phyloP scores from a whole-genome alignment of 1,139 yeast species.

The Yamadazyma buinensis region DNA sequence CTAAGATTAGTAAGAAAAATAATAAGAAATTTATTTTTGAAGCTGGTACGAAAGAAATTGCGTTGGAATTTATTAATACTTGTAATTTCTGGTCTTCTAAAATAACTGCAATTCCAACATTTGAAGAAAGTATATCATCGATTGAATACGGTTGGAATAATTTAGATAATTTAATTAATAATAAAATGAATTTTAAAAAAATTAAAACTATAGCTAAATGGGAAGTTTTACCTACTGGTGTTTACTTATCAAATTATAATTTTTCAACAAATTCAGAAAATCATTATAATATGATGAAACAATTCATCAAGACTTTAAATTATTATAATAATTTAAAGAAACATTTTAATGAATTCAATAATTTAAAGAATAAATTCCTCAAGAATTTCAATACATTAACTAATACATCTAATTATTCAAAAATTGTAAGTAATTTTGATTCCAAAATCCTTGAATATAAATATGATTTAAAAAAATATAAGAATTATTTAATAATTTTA shows the following conservation, averaged over 20 bases:
- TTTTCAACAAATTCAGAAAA: conserved; percentile 18
- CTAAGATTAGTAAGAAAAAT: conserved; percentile 29
- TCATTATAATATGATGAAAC: conserved; percentile 46
- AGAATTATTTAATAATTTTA: conserved; percentile 42
- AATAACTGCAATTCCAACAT: conserved; percentile 72
- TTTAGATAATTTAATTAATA: conserved; percentile 34
- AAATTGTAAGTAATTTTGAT: conserved; percentile 36
- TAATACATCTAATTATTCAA: conserved; percentile 32
- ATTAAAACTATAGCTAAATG: conserved; percentile 34
- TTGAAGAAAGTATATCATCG: conserved; percentile 60
- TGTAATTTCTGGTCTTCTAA: conserved; percentile 92
- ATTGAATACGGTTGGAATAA: conserved; percentile 81
- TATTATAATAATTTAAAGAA: conserved; percentile 41
- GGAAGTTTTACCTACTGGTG: conserved; percentile 42
- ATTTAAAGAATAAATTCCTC: conserved; percentile 28
- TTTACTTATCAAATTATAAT: conserved; percentile 35
- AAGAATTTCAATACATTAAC: conserved; percentile 25
- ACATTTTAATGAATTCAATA: conserved; percentile 33
- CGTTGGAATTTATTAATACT: conserved; percentile 67
- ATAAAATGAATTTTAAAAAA: conserved; percentile 33
- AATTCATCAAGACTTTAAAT: conserved; percentile 41
- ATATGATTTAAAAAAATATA: conserved; percentile 43
- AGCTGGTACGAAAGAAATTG: conserved; percentile 67
- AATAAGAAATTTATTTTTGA: conserved; percentile 43
- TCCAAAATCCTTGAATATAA: conserved; percentile 40